Evolutionary conservation across 1,139 yeast genomes (phyloP).

Genomic region (Scheffersomyces parashehatae): DNA sequence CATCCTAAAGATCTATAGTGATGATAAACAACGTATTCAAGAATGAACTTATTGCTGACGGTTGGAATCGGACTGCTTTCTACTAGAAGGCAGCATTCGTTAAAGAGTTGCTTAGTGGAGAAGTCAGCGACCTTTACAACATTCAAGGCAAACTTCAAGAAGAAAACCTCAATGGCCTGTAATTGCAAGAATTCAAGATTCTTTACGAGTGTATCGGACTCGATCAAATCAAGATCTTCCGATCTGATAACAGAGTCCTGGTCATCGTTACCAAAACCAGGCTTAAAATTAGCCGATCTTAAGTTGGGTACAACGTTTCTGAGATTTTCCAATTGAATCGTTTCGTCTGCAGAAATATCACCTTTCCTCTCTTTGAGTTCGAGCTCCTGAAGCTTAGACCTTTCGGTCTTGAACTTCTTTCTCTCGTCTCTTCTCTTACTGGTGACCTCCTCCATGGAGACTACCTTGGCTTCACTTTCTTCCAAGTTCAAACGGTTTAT

Average conservation of each 20-base stretch:
- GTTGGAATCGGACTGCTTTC: conserved; percentile 5
- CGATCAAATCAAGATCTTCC: conserved; percentile 42
- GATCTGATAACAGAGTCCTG: conserved; percentile 15
- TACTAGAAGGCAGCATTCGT: conserved; percentile 16
- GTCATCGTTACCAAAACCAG: conserved; percentile 11
- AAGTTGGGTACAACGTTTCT: conserved; percentile 14
- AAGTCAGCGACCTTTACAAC: conserved; percentile 27
- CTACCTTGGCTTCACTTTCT: conserved; percentile 37
- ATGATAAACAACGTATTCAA: conserved; percentile 75
- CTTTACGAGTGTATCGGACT: conserved; percentile 21
- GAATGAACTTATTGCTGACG: conserved; percentile 43
- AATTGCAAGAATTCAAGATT: conserved; percentile 71
- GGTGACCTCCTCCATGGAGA: conserved; percentile 67
- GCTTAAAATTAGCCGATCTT: conserved; percentile 6
- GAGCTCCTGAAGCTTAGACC: conserved; percentile 37
- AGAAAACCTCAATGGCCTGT: conserved; percentile 75
- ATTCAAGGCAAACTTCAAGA: conserved; percentile 55
- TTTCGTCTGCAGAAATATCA: conserved; percentile 24
- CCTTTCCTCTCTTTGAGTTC: conserved; percentile 31
- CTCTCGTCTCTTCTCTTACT: conserved; percentile 72
- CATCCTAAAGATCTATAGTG: conserved; percentile 88
- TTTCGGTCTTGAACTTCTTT: conserved; percentile 63
- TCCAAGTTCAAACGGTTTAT: conserved; percentile 43
- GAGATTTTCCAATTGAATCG: conserved; percentile 25
- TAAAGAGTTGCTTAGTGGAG: conserved; percentile 27